Conservation (phyloP, 192 early-diverging fungal species). For the Spinellus fusiger region DNA sequence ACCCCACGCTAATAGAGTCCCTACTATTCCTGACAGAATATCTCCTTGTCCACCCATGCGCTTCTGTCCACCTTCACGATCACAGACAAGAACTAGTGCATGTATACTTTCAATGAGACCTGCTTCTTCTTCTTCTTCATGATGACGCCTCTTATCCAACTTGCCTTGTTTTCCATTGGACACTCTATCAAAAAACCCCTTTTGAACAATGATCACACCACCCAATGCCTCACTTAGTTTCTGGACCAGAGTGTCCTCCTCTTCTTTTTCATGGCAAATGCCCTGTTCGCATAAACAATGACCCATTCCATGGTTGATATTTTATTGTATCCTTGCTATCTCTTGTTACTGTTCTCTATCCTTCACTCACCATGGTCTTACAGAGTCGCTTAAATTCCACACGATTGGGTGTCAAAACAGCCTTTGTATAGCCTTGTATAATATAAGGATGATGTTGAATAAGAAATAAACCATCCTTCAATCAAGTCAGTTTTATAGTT, state of each 20-base stretch:
- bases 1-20: slow-evolving; percentile 87
- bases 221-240: slow-evolving; percentile 62
- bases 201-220: slow-evolving; percentile 74
- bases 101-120: background rate
- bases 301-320: background rate
- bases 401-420: slow-evolving; percentile 84
- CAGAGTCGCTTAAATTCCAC: slow-evolving; percentile 81
- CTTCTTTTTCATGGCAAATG: slow-evolving; percentile 17
- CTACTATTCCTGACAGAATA: slow-evolving; percentile 76
- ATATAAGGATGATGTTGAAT: slow-evolving; percentile 66
- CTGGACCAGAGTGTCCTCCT: slow-evolving; percentile 34
- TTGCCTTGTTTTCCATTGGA: slow-evolving; percentile 62
- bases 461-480: slow-evolving; percentile 82
- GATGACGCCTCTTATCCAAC: background rate
- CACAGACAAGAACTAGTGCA: slow-evolving; percentile 50
- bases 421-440: slow-evolving; percentile 63
- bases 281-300: slow-evolving; percentile 9
- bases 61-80: slow-evolving; percentile 64
- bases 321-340: too few species aligned
- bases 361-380: slow-evolving; percentile 42
- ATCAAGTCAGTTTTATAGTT: background rate
- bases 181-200: slow-evolving; percentile 72
- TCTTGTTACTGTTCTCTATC: too few species aligned
- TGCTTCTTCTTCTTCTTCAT: background rate
- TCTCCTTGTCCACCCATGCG: slow-evolving; percentile 97